Evolutionary conservation across 192 early-diverging fungal genomes (phyloP), one percentile per base, ranked within the genome.

Genomic region (Podochytrium sp.): DNA sequence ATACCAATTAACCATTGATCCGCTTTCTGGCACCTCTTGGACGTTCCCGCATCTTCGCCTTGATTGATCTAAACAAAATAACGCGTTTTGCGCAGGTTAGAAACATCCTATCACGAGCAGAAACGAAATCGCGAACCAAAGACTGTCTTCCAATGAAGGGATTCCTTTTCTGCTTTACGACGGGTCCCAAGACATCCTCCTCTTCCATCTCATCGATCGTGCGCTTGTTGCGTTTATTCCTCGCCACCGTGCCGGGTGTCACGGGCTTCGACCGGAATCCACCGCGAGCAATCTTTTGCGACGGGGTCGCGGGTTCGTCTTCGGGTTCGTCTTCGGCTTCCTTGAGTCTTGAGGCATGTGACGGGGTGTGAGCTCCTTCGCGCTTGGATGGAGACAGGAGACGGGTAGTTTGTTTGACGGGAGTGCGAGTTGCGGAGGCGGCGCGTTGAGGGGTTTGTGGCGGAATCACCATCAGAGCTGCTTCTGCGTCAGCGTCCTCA

Each of bases 61-160:
- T 35, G 38, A 40, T 61, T 61, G 38, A 61, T 61, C 59, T 61
- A 23, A 7, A 61, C 6, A 12, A n/a, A n/a, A n/a, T n/a, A n/a
- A n/a, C n/a, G n/a, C n/a, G n/a, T n/a, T n/a, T n/a, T n/a, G n/a
- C n/a, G n/a, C n/a, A n/a, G n/a, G n/a, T n/a, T n/a, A n/a, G n/a
- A n/a, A n/a, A n/a, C n/a, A n/a, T n/a, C n/a, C n/a, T n/a, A n/a
- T n/a, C n/a, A n/a, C n/a, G n/a, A n/a, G n/a, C n/a, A n/a, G n/a
- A n/a, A n/a, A 57, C 32, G 10, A 57, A 57, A 27, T 18, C 10
- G 10, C 55, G 29, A 6, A 61, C 59, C 59, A 61, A 18, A 12
- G 59, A 61, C 39, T 61, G 59, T 7, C 34, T 25, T 4, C 27
- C 59, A 61, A 61, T 61, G 27, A 61, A 61, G 4, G 34, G 34